A percentile compares a stretch with the other conserved stretches of the same genome.
Conservation (phyloP, 768 basidiomycete genomes). For the Pulveroboletus sp. region DNA sequence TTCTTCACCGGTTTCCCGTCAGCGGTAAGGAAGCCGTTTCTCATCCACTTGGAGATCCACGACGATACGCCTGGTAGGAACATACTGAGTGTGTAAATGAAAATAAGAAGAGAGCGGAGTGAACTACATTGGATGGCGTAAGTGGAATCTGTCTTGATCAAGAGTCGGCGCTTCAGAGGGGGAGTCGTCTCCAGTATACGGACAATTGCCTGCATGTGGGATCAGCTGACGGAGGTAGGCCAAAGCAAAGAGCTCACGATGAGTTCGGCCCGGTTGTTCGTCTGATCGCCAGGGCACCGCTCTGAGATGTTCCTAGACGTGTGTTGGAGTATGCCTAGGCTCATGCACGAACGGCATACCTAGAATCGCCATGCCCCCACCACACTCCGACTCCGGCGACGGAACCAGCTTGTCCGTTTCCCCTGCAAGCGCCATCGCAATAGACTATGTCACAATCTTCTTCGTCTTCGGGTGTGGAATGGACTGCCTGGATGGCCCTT, state of each 20-base stretch:
- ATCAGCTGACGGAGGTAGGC: not conserved
- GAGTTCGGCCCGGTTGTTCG: constrained; percentile 86
- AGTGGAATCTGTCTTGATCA: constrained; percentile 82
- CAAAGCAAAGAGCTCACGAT: constrained; percentile 48
- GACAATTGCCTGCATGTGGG: constrained; percentile 71
- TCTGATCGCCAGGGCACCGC: constrained; percentile 76
- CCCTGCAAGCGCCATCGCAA: constrained; percentile 82
- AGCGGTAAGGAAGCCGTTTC: constrained; percentile 45
- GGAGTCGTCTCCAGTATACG: constrained; percentile 76
- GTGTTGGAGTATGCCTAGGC: not conserved
- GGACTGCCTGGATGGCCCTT: not conserved
- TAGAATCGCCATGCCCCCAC: constrained; percentile 68
- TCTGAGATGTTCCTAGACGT: constrained; percentile 71
- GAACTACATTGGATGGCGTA: constrained; percentile 73
- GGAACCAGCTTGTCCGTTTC: constrained; percentile 66
- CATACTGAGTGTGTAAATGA: constrained; percentile 3
- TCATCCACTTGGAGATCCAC: constrained; percentile 69
- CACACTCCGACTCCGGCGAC: constrained; percentile 85
- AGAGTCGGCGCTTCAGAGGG: constrained; percentile 45
- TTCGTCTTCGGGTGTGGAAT: constrained; percentile 21
- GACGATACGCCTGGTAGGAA: constrained; percentile 51
- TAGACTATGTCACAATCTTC: constrained; percentile 55
- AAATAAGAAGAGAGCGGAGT: constrained; percentile 1
- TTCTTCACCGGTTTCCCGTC: constrained; percentile 67
- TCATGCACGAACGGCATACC: constrained; percentile 32